Conservation (phyloP, 2,329 filamentous ascomycete species). For the Ceratocystis variospora region DNA sequence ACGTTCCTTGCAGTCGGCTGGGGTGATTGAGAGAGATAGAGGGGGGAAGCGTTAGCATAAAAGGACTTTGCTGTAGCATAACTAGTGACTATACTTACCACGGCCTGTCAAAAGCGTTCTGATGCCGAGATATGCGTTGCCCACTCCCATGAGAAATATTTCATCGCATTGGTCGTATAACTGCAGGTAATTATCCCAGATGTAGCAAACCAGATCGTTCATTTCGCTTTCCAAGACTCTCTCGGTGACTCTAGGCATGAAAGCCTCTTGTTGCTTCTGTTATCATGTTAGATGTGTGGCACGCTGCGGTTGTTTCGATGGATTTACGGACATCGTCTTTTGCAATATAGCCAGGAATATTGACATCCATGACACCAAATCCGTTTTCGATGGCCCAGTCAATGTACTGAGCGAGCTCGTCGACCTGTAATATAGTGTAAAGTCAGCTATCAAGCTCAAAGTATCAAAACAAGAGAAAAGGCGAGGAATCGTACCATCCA, state of each 20-base stretch:
- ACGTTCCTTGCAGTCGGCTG: conserved; percentile 47
- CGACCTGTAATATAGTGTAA: conserved; percentile 46
- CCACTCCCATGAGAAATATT: conserved; percentile 75
- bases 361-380: conserved; percentile 82
- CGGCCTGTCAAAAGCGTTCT: conserved; percentile 67
- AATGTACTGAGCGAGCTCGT: conserved; percentile 67
- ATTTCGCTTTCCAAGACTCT: conserved; percentile 43
- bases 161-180: conserved; percentile 55
- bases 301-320: not conserved
- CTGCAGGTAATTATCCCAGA: conserved; percentile 97
- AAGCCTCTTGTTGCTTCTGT: conserved; percentile 36
- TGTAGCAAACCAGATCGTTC: conserved; percentile 64
- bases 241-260: conserved; percentile 33
- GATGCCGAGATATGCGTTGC: conserved; percentile 75
- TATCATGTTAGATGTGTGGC: not conserved
- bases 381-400: conserved; percentile 65
- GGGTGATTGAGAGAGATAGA: not conserved
- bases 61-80: conserved; percentile 16
- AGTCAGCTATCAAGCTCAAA: not conserved
- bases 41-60: conserved; percentile 17
- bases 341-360: conserved; percentile 67
- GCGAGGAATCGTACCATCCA: conserved; percentile 55
- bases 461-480: not conserved
- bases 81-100: conserved; percentile 36
- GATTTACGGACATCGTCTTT: conserved; percentile 35